Percentiles rank a stretch among this genome's conserved stretches.
Evolutionary conservation across 139 green algal species (phyloP).

Genomic region (Marvania coccoides): DNA sequence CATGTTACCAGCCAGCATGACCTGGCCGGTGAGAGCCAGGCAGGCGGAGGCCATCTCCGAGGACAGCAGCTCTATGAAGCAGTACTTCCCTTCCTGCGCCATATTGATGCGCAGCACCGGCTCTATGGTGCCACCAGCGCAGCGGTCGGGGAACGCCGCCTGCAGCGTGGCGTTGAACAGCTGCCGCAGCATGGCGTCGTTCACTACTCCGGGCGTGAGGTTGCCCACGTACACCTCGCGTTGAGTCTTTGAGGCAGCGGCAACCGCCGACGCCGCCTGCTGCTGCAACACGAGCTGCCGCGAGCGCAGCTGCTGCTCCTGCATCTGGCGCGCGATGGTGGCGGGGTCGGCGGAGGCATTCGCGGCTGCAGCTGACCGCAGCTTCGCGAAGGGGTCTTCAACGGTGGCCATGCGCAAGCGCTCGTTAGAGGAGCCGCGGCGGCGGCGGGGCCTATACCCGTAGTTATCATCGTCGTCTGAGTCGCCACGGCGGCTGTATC

Average conservation of each 20-base stretch:
- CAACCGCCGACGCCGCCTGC: slow-evolving; percentile 57
- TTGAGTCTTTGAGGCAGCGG: slow-evolving; percentile 65
- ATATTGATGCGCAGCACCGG: slow-evolving; percentile 56
- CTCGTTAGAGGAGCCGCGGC: slow-evolving; percentile 14
- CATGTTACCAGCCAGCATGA: slow-evolving; percentile 63
- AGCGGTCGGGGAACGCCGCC: slow-evolving; percentile 52
- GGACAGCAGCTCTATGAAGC: slow-evolving; percentile 79
- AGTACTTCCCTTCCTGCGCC: slow-evolving; percentile 58
- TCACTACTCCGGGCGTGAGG: slow-evolving; percentile 63
- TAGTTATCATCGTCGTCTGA: slow-evolving; percentile 22
- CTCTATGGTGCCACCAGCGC: slow-evolving; percentile 37
- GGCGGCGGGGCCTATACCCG: slow-evolving; percentile 39
- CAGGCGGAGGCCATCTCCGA: slow-evolving; percentile 79
- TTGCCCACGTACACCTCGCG: slow-evolving; percentile 78
- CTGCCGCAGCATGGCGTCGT: slow-evolving; percentile 49
- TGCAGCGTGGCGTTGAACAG: slow-evolving; percentile 74
- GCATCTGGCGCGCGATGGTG: slow-evolving; percentile 42
- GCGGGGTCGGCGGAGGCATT: slow-evolving; percentile 8
- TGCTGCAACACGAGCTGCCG: slow-evolving; percentile 76
- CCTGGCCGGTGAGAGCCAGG: slow-evolving; percentile 69
- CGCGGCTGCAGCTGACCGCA: slow-evolving; percentile 7
- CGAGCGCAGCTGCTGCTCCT: slow-evolving; percentile 71
- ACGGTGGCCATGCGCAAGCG: not conserved
- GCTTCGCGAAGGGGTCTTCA: slow-evolving; percentile 36
- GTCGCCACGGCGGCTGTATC: not conserved